phyloP scores from a whole-genome alignment of 164 flowering plant species.

The Chimonanthus salicifolius region DNA sequence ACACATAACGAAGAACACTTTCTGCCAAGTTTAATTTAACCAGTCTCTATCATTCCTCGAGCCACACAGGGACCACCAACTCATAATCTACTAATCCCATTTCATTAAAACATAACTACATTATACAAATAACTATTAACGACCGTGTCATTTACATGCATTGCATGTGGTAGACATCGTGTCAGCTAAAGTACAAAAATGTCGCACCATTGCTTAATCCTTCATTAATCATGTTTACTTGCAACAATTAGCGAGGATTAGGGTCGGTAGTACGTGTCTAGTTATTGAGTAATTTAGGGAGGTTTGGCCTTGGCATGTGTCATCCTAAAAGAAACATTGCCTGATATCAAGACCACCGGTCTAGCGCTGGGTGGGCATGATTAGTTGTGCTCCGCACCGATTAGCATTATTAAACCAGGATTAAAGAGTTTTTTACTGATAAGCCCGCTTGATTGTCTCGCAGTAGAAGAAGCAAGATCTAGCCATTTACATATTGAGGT shows the following conservation, averaged over 20 bases:
- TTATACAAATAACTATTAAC: conserved; percentile 8
- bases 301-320: not conserved
- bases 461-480: conserved; percentile 29
- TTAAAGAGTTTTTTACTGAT: conserved; percentile 18
- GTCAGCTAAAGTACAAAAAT: conserved; percentile 22
- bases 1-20: not conserved
- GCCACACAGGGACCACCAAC: conserved; percentile 30
- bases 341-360: conserved; percentile 6
- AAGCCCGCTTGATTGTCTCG: not conserved
- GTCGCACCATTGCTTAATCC: conserved; percentile 21
- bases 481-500: conserved; percentile 14
- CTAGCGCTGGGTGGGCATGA: conserved; percentile 23
- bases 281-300: not conserved
- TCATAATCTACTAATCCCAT: conserved; percentile 7
- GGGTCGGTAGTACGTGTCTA: not conserved
- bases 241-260: not conserved
- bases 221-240: not conserved
- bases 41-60: conserved; percentile 30
- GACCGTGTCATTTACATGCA: conserved; percentile 2
- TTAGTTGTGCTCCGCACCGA: conserved; percentile 16
- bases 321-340: not conserved
- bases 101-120: conserved; percentile 12
- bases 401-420: not conserved
- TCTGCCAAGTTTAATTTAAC: not conserved
- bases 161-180: conserved; percentile 20